Evolutionary conservation across 495 filamentous ascomycete species (phyloP), one percentile per base, ranked within the genome.

Genomic region (Podospora bellae-mahoneyi): DNA sequence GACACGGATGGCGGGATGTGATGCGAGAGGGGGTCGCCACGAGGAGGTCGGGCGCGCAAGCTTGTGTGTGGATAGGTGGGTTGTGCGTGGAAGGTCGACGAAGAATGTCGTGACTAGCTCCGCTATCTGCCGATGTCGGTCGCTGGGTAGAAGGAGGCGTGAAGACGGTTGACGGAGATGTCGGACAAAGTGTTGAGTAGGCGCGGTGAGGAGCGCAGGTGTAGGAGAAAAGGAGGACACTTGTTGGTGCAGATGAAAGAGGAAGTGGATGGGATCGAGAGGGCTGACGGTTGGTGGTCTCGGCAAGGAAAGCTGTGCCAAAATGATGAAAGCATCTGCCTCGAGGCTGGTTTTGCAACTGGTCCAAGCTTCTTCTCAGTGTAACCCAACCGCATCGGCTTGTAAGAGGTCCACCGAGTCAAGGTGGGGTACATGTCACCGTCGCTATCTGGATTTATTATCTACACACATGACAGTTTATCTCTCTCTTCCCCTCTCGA

Each of bases 281-380:
- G 71, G 71, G 67, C 66, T 69, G 66, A 65, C 67, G 69, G 71
- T 71, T 73, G 68, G 66, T 69, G 72, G 68, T 70, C 68, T 59
- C 71, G 72, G 61, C 64, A 67, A 68, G 48, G 60, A 64, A 66
- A 64, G 63, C 64, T 60, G 62, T 66, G 48, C 68, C 66, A 66
- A 65, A 69, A 76, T 72, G 72, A 73, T 73, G 73, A 71, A 74
- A 73, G 70, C 55, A 26, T 58, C 39, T 13, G 3, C 39, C 39
- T 16, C 68, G 62, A 66, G 70, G 70, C 73, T 69, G 62, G 64
- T 64, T 74, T 66, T 69, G 62, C 61, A 16, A 6, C 60, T 76
- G 74, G 77, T 65, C 70, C 77, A 71, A 76, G 73, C 73, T 78
- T 71, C 57, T 30, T 10, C 39, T 16, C 39, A 48, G 39, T 48